phyloP scores from a whole-genome alignment of 768 basidiomycete species.

The Butyriboletus loyo region DNA sequence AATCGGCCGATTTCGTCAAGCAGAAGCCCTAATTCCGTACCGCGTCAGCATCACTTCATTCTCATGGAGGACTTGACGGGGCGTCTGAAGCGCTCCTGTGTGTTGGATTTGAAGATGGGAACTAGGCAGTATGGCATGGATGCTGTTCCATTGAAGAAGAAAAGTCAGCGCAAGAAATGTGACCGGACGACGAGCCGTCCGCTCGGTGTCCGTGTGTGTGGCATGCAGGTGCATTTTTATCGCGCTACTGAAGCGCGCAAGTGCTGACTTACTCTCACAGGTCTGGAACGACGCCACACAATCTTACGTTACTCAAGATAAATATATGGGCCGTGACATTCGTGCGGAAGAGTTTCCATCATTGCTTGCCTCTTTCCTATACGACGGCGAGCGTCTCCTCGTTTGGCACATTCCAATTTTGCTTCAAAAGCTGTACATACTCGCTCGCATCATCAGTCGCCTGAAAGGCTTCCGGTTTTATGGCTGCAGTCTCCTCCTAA shows the following conservation, averaged over 20 bases:
- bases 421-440: slow-evolving; percentile 88
- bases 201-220: slow-evolving; percentile 91
- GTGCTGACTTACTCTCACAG: slow-evolving; percentile 40
- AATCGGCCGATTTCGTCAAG: slow-evolving; percentile 34
- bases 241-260: not conserved
- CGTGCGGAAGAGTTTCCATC: slow-evolving; percentile 80
- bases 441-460: slow-evolving; percentile 85
- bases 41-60: slow-evolving; percentile 96
- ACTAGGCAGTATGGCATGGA: slow-evolving; percentile 98
- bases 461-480: slow-evolving; percentile 98
- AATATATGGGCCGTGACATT: slow-evolving; percentile 92
- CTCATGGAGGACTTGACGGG: slow-evolving; percentile 99
- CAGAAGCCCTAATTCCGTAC: slow-evolving; percentile 47
- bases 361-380: slow-evolving; percentile 79
- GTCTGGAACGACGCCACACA: slow-evolving; percentile 89
- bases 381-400: slow-evolving; percentile 79
- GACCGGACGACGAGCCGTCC: slow-evolving; percentile 91
- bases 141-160: slow-evolving; percentile 89
- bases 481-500: slow-evolving; percentile 92
- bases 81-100: slow-evolving; percentile 84
- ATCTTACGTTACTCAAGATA: slow-evolving; percentile 90
- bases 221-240: slow-evolving; percentile 84
- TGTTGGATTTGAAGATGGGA: slow-evolving; percentile 99
- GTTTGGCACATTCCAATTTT: slow-evolving; percentile 90
- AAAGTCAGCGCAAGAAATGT: slow-evolving; percentile 98